Evolutionary conservation across 23 red algal genomes (phyloP).

Genomic region (Gracilaria domingensis): DNA sequence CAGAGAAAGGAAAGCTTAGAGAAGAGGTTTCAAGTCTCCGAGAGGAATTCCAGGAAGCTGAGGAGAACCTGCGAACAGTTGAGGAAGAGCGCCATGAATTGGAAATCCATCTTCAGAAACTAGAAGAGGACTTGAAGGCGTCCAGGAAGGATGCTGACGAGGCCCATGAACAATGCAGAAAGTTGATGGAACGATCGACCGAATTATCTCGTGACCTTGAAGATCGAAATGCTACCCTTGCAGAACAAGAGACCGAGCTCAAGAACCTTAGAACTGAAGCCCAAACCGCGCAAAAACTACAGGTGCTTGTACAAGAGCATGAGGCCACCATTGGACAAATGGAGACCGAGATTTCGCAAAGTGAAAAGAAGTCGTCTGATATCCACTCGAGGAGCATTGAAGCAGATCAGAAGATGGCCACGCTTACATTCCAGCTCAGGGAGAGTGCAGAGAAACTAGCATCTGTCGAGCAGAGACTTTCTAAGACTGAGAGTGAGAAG

Average conservation of each 20-base stretch:
- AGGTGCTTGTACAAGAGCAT: conserved; percentile 7
- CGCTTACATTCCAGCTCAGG: conserved; percentile 11
- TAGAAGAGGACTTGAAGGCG: neutral
- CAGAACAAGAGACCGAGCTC: neutral
- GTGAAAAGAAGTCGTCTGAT: conserved; percentile 8
- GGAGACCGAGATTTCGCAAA: conserved; percentile 18
- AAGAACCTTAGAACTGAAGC: conserved; percentile 10
- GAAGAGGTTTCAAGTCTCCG: neutral
- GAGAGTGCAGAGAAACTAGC: neutral
- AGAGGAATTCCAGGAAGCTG: neutral
- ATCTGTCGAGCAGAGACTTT: neutral
- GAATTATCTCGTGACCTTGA: neutral
- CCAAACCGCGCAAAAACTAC: neutral
- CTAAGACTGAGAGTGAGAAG: neutral
- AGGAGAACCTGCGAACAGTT: neutral
- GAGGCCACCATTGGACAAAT: conserved; percentile 17
- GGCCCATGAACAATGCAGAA: neutral
- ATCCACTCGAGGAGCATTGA: conserved; percentile 42
- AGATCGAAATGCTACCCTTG: neutral
- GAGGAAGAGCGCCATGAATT: conserved; percentile 6
- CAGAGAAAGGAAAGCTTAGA: conserved; percentile 19
- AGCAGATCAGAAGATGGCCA: conserved; percentile 25
- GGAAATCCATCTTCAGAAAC: neutral
- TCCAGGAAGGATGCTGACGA: neutral
- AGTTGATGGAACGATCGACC: neutral